Base-by-base conservation (phyloP, 139 green algal species). In the Trebouxia sp. region DNA sequence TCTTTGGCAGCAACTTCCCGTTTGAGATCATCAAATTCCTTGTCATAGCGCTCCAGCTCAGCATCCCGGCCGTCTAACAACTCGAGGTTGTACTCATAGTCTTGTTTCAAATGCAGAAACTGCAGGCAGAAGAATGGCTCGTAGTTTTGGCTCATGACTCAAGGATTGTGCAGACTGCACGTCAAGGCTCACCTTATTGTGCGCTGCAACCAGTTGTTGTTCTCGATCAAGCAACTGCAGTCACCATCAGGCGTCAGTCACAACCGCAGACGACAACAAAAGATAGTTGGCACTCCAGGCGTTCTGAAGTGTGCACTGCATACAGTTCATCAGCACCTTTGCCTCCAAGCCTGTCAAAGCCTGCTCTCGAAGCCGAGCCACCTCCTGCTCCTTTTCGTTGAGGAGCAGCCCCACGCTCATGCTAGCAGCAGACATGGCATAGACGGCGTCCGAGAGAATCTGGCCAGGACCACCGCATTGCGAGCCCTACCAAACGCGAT, bases 21-120 rank as follows among this genome's bases (percentile, higher is more conserved):
- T 0, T 12, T 5, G 2, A 70, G 38, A 10, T 45, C 41, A 11
- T 45, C 51, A 35, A 83, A 30, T 30, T 80, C 55, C 2, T 50
- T 58, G 12, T 85, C 55, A 30, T 39, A 74, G 11, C 53, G n/a
- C 6, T 55, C 38, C 22, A 88, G 80, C 81, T 88, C 75, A 32
- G 15, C 39, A 43, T 85, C 84, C 4, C 84, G 80, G 39, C 69
- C 56, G 28, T 85, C 80, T 14, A 85, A 67, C 76, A 85, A 35
- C 48, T 72, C 41, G 37, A 86, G 53, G 56, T 83, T 88, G 76
- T 83, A 79, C 37, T 88, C 38, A 53, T 82, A 85, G 30, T 85
- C 80, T 22, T 51, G 35, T 56, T 85, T 65, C 75, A 87, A 39
- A 9, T 65, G 74, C n/a, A 82, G 14, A 22, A 65, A 30, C 43